phyloP scores from a whole-genome alignment of 495 filamentous ascomycete species.

The Rhizodiscina lignyota region DNA sequence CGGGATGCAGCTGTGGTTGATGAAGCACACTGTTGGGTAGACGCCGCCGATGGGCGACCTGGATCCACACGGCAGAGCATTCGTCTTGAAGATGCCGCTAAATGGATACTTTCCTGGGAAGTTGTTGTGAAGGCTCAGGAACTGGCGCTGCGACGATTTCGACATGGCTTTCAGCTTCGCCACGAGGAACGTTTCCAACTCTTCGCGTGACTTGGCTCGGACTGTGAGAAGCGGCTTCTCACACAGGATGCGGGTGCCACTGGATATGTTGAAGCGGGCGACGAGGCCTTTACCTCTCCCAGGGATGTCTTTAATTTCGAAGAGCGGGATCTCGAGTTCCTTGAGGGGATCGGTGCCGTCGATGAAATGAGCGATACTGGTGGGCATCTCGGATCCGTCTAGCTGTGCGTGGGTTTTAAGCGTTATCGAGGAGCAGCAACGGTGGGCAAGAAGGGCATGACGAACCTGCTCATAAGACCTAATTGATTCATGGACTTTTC shows the following conservation, averaged over 20 bases:
- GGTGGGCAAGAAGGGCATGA: background rate
- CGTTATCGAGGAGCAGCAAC: background rate
- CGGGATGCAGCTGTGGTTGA: constrained; percentile 16
- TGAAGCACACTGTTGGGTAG: constrained; percentile 8
- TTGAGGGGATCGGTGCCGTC: constrained; percentile 3
- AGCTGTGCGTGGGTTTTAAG: constrained; percentile 3
- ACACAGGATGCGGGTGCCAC: constrained; percentile 24
- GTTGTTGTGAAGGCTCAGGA: constrained; percentile 27
- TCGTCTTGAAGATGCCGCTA: constrained; percentile 8
- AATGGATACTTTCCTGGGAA: constrained; percentile 17
- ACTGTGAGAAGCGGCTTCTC: constrained; percentile 24
- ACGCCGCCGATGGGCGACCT: constrained; percentile 5
- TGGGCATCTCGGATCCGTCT: constrained; percentile 4
- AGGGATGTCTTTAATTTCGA: constrained; percentile 13
- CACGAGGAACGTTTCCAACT: constrained; percentile 16
- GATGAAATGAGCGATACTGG: constrained; percentile 3
- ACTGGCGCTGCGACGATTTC: constrained; percentile 22
- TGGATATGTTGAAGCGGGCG: constrained; percentile 19
- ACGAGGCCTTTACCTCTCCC: constrained; percentile 25
- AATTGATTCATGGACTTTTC: constrained; percentile 7
- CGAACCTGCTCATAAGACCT: constrained; percentile 9
- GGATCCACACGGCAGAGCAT: constrained; percentile 8
- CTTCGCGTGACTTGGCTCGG: constrained; percentile 7
- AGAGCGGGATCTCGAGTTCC: constrained; percentile 9
- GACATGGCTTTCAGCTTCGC: constrained; percentile 18